Base-by-base conservation (phyloP, 441 rosid species). In the Jatropha podagrica region DNA sequence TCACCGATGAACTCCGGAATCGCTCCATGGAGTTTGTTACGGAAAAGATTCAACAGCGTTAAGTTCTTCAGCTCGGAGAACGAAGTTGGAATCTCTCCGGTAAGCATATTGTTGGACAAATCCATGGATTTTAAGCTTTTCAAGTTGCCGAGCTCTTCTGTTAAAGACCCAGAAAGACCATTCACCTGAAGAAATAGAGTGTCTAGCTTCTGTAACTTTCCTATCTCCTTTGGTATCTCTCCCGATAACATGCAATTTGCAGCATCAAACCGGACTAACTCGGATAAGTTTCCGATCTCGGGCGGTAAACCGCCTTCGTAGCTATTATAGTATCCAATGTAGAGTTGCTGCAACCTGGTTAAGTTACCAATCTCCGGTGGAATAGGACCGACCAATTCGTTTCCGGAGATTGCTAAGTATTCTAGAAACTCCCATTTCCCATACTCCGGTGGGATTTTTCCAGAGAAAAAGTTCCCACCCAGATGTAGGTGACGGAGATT, bases 101-200 rank as follows among this genome's bases (percentile, higher is more conserved):
- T 38, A 26, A 95, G 74, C 88, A 89, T 75, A 80, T 95, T 93
- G 82, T 95, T 95, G 3, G 98, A 93, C 73, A 95, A 86, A 85
- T 93, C 99, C 92, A 95, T 83, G 12, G 98, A 92, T 67, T 92
- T 91, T 76, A 95, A 81, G 85, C 90, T 91, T 41, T 87, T 88
- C 55, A 95, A 86, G 11, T 12, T 55, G 65, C 99, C 96, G 0
- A 95, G 82, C 79, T 91, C 97, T 15, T 78, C 76, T 18, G 90
- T 86, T 73, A 95, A 82, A 0, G 89, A 65, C 12, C 98, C 96
- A 0, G 95, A 74, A 41, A 95, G 86, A 6, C 67, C 83, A 65
- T 93, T 95, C 74, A 95, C 99, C 80, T 95, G 99, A 60, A 95
- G 93, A 75, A 95, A 95, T 83, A 95, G 81, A 4, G 97, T 89